These are phyloP conservation scores for Beauveria sp. DNA, from an alignment of 2,329 filamentous ascomycete species.

Conservation along the genomic window DNA sequence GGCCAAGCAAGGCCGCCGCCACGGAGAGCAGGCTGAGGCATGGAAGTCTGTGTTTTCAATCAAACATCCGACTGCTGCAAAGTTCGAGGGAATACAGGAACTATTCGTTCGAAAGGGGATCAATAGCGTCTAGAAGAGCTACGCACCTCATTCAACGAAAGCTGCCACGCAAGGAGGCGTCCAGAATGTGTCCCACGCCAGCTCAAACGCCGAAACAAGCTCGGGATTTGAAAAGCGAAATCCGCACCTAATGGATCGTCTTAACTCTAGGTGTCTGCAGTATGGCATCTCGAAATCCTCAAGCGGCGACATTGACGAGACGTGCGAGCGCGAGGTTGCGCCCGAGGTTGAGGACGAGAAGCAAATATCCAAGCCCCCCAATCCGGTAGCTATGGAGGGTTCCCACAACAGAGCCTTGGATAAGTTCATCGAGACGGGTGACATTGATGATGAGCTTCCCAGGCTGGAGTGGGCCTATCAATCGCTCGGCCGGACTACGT, in stretches of 20 bases:
- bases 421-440: constrained; percentile 31
- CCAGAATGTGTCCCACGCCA: not conserved
- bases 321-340: constrained; percentile 61
- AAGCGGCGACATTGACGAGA: constrained; percentile 42
- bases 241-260: accelerated
- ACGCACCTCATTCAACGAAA: not conserved
- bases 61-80: not conserved
- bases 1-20: constrained; percentile 50
- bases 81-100: not conserved
- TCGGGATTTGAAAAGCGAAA: not conserved
- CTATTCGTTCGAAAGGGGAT: not conserved
- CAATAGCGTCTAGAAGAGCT: constrained; percentile 1
- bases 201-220: not conserved
- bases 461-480: constrained; percentile 38
- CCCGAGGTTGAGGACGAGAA: constrained; percentile 56
- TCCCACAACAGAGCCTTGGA: constrained; percentile 34
- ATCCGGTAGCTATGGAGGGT: constrained; percentile 33
- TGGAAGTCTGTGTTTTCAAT: constrained; percentile 19
- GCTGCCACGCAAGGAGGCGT: not conserved
- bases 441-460: constrained; percentile 18
- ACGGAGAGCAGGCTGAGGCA: constrained; percentile 31
- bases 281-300: not conserved
- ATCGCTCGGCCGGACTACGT: constrained; percentile 32
- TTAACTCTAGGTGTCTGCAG: not conserved
- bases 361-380: constrained; percentile 41